Conservation (phyloP, 2,329 filamentous ascomycete genomes). For the Fusarium newnesense region DNA sequence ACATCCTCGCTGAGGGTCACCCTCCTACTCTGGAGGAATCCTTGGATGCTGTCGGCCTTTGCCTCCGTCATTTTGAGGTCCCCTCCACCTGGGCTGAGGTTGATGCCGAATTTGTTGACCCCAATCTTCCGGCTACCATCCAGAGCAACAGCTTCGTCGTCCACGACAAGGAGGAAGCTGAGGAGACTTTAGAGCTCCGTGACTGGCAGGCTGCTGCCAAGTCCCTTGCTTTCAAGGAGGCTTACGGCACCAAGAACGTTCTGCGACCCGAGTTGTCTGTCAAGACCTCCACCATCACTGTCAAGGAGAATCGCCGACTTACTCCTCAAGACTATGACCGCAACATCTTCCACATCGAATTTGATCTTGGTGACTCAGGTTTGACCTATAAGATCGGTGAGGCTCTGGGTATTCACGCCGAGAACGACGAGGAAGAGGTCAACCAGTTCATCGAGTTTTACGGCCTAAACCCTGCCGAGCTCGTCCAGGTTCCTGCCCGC, state of each 20-base stretch:
- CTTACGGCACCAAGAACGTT: slow-evolving; percentile 76
- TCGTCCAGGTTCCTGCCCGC: slow-evolving; percentile 91
- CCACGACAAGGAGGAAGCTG: slow-evolving; percentile 80
- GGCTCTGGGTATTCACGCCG: slow-evolving; percentile 93
- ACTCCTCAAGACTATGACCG: slow-evolving; percentile 91
- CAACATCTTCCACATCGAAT: slow-evolving; percentile 99
- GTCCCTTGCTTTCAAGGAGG: slow-evolving; percentile 93
- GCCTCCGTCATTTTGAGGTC: slow-evolving; percentile 78
- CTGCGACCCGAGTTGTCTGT: slow-evolving; percentile 88
- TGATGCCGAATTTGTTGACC: slow-evolving; percentile 61
- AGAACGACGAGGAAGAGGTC: slow-evolving; percentile 86
- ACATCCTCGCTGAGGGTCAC: slow-evolving; percentile 68
- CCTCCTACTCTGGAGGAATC: slow-evolving; percentile 62
- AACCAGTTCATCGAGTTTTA: slow-evolving; percentile 90
- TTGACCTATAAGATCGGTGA: slow-evolving; percentile 98
- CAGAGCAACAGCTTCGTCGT: slow-evolving; percentile 83
- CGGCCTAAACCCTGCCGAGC: slow-evolving; percentile 80
- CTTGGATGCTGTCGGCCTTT: slow-evolving; percentile 74
- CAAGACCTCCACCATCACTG: slow-evolving; percentile 87
- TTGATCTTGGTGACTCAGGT: slow-evolving; percentile 90
- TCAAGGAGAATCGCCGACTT: slow-evolving; percentile 94
- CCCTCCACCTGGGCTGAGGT: slow-evolving; percentile 83
- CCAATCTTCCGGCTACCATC: slow-evolving; percentile 70
- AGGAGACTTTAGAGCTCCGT: slow-evolving; percentile 72
- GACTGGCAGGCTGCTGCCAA: slow-evolving; percentile 89